Conservation (phyloP, 2,329 filamentous ascomycete genomes). For the Massarina eburnea region DNA sequence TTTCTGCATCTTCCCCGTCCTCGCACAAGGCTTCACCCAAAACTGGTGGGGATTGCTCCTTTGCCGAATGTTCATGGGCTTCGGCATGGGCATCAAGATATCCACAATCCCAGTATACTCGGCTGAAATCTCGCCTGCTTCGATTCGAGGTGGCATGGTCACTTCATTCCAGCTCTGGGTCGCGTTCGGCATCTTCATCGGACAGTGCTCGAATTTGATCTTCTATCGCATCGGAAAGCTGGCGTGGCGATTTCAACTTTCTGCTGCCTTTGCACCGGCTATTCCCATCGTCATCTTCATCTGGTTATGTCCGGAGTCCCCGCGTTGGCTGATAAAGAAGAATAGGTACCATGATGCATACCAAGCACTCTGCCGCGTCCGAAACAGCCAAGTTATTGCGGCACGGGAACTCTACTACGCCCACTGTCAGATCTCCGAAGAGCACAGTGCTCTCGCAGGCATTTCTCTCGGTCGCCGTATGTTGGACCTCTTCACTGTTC, state of each 20-base stretch:
- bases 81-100: conserved; percentile 45
- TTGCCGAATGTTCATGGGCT: conserved; percentile 22
- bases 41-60: conserved; percentile 14
- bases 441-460: conserved; percentile 20
- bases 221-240: conserved; percentile 29
- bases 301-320: conserved; percentile 38
- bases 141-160: conserved; percentile 44
- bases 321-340: conserved; percentile 44
- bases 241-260: conserved; percentile 35
- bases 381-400: conserved; percentile 40
- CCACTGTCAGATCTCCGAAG: conserved; percentile 38
- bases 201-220: conserved; percentile 29
- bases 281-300: conserved; percentile 27
- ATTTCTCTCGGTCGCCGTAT: conserved; percentile 25
- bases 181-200: conserved; percentile 44
- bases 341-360: conserved; percentile 41
- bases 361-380: conserved; percentile 34
- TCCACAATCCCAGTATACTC: conserved; percentile 45
- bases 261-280: conserved; percentile 29
- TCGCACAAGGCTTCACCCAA: conserved; percentile 10
- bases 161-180: conserved; percentile 46
- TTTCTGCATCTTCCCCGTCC: conserved; percentile 21
- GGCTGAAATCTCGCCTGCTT: conserved; percentile 42
- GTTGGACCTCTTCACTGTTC: conserved; percentile 65
- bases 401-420: conserved; percentile 48